A percentile compares a stretch with the other conserved stretches of the same genome.
Conservation (phyloP, 73 alveolate species). For the Paramecium sexaurelia region DNA sequence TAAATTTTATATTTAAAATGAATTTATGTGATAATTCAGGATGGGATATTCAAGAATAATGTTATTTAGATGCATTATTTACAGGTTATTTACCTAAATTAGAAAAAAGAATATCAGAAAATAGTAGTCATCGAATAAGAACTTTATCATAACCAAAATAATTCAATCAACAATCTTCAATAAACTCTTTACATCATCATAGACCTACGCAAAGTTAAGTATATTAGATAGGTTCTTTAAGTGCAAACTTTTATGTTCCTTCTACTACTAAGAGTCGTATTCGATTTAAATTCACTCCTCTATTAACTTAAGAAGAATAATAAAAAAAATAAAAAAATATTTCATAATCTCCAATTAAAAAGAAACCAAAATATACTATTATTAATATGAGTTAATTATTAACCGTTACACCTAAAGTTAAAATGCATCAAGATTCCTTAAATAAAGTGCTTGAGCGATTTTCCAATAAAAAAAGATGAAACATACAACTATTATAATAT, state of each 20-base stretch:
- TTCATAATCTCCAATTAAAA: conserved; percentile 13
- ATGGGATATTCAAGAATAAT: not conserved
- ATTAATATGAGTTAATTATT: conserved; percentile 1
- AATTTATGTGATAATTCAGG: conserved; percentile 37
- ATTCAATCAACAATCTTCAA: not conserved
- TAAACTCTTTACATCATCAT: not conserved
- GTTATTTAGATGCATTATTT: not conserved
- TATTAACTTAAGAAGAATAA: not conserved
- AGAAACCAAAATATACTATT: conserved; percentile 38
- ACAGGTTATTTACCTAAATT: conserved; percentile 18
- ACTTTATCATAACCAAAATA: not conserved
- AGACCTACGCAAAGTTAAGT: conserved; percentile 2
- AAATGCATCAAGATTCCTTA: not conserved
- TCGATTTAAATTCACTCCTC: not conserved
- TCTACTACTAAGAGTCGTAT: not conserved
- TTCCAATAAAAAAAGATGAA: conserved; percentile 19
- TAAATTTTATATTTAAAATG: not conserved
- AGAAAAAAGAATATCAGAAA: not conserved
- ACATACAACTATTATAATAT: not conserved
- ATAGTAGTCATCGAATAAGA: conserved; percentile 20
- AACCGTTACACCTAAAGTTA: not conserved
- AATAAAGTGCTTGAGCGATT: conserved; percentile 24
- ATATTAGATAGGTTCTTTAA: not conserved
- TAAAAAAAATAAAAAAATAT: not conserved
- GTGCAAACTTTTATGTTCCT: not conserved